These are phyloP conservation scores for Amylocarpus encephaloides DNA, from an alignment of 2,329 filamentous ascomycete species.

Conservation along the genomic window DNA sequence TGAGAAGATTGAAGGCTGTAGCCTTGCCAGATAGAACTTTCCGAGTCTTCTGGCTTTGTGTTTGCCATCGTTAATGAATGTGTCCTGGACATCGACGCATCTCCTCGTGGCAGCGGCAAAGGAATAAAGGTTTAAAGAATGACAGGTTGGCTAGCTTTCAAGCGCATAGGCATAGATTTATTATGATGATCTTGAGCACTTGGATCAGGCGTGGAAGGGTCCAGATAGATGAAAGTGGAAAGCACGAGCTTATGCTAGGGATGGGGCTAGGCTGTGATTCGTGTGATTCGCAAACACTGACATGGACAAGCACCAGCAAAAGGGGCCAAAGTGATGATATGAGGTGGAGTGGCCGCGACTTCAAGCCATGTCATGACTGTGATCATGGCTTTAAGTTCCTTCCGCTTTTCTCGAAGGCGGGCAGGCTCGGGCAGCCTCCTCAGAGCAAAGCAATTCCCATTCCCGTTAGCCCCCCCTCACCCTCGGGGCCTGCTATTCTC, in stretches of 20 bases:
- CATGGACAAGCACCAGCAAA: conserved; percentile 17
- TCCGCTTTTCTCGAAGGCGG: conserved; percentile 20
- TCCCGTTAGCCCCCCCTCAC: conserved; percentile 11
- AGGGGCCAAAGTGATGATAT: conserved; percentile 20
- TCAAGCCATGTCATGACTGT: conserved; percentile 10
- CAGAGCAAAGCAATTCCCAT: conserved; percentile 8
- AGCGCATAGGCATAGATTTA: conserved; percentile 20
- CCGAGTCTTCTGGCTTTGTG: conserved; percentile 30
- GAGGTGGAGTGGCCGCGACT: conserved; percentile 19
- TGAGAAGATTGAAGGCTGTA: conserved; percentile 26
- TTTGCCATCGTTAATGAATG: conserved; percentile 30
- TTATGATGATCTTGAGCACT: conserved; percentile 20
- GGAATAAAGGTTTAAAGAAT: conserved; percentile 16
- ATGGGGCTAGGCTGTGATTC: conserved; percentile 28
- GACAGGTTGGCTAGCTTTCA: conserved; percentile 12
- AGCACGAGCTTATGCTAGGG: conserved; percentile 27
- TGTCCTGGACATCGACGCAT: conserved; percentile 30
- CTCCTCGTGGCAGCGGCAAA: conserved; percentile 12
- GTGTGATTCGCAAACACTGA: conserved; percentile 15
- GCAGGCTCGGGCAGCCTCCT: conserved; percentile 9
- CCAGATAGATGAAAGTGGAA: conserved; percentile 24
- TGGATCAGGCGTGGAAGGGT: conserved; percentile 21
- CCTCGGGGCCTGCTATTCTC: conserved; percentile 3
- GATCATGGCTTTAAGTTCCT: conserved; percentile 27
- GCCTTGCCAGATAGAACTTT: conserved; percentile 30